Evolutionary conservation across 2,329 filamentous ascomycete species (phyloP), one percentile per base, ranked within the genome.

Genomic region (Xylariaceae sp.): DNA sequence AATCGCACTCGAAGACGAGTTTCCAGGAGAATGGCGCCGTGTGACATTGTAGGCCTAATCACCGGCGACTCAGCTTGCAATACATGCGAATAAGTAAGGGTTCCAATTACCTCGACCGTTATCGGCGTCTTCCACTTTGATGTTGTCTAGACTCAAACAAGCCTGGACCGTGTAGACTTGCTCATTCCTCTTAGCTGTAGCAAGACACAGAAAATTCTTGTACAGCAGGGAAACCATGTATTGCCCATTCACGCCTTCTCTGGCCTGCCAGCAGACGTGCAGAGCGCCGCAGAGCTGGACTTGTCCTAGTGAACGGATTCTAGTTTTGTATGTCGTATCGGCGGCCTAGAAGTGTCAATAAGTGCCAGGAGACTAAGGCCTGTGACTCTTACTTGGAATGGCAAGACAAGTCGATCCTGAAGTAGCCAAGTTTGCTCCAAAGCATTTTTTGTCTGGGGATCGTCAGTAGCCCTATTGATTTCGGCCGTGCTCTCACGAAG

Each of bases 1-100:
- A 82, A 51, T 87, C 79, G 58, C 83, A 82, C 66, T 94, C 86
- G 63, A 97, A 97, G 2, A 90, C 78, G 11, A 97, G 64, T 67
- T 97, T 99, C 93, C 92, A 97, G 1, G 91, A 94, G 68, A 89
- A 89, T 0, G 89, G 85, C 1, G 89, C 89, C 3, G 88, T 89
- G 57, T 94, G 87, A 63, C 91, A 97, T 75, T 93, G 90, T 7
- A 97, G 68, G 0, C 90, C 91, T 96, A 39, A 39, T 54, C 42
- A 31, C 39, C 34, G 56, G 50, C 38, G 11, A 11, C 13, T 22
- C n/a, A 36, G 42, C 14, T 36, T 6, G 13, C 31, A 31, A 41
- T 12, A 13, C 57, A 43, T 54, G 5, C 33, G 12, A 22, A 13
- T n/a, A 34, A n/a, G 56, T 22, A 54, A 50, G 33, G n/a, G 42